Percentiles rank a stretch among this genome's conserved stretches.
Conservation (phyloP, 192 early-diverging fungal species). For the Backusella sp. region DNA sequence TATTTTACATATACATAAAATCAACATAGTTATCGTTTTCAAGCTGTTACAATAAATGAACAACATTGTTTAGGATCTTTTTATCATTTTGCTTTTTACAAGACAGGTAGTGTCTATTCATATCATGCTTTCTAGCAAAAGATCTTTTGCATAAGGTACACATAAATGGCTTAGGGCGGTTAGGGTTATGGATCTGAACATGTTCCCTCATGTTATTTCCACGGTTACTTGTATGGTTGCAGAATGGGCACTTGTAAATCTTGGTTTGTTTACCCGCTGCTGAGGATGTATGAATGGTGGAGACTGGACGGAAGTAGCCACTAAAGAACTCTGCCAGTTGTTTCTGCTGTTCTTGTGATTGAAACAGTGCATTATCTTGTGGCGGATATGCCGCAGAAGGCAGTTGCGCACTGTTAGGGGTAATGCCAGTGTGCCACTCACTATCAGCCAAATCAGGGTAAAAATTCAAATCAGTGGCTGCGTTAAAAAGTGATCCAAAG, state of each 20-base stretch:
- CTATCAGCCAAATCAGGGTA: background rate
- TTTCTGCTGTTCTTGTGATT: background rate
- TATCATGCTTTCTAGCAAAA: slow-evolving; percentile 70
- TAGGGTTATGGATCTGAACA: slow-evolving; percentile 62
- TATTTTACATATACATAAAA: slow-evolving; percentile 7
- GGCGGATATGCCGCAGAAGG: background rate
- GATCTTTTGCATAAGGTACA: slow-evolving; percentile 56
- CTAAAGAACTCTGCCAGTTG: background rate
- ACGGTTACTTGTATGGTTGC: slow-evolving; percentile 57
- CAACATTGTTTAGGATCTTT: background rate
- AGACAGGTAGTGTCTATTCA: slow-evolving; percentile 55
- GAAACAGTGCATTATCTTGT: background rate
- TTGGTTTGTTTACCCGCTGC: background rate
- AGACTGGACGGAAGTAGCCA: background rate
- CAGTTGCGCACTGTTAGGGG: background rate
- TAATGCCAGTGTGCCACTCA: background rate
- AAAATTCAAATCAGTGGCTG: background rate
- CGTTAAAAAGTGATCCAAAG: background rate
- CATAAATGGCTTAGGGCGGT: slow-evolving; percentile 55
- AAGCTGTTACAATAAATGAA: background rate
- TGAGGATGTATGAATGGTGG: background rate
- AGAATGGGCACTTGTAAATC: slow-evolving; percentile 47
- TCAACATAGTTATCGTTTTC: background rate
- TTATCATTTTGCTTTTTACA: slow-evolving; percentile 4
- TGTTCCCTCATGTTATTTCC: slow-evolving; percentile 70